Base-by-base conservation (phyloP, 495 filamentous ascomycete species). In the Cenococcum geophilum region DNA sequence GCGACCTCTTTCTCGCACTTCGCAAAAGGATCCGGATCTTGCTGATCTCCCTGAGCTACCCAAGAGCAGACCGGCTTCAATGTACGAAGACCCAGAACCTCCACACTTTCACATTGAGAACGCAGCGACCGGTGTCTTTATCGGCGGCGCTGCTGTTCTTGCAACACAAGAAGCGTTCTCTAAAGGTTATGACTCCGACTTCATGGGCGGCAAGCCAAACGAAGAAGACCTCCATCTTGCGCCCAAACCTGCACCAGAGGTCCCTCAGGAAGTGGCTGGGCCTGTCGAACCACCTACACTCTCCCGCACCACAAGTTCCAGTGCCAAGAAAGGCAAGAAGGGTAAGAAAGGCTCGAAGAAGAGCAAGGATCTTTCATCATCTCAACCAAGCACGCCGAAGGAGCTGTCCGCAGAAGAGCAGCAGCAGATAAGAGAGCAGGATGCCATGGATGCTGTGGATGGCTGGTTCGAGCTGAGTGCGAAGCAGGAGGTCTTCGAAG, bases 301-400 rank as follows among this genome's bases (percentile, higher is more conserved):
- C 35, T 54, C 62, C 20, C 60, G 60, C 5, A 35, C 52, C 20
- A 55, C 61, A 21, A 58, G 60, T 10, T 48, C 61, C 0, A 65
- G 34, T 23, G 40, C 61, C 32, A 67, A 70, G 52, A 68, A 68
- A 59, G 52, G 54, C 27, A 68, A 68, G 61, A 70, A 68, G 54
- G 61, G 55, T 47, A 63, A 58, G 43, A 65, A 70, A 43, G 68
- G 59, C 4, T 67, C 61, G 8, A 68, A 68, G 27, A 61, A 63
- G 49, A 63, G 57, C 55, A 59, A 62, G 40, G 64, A 68, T 47
- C 23, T 61, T 10, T 32, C 27, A 32, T 36, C 42, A 36, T 43
- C 25, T 10, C 55, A 23, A 47, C 11, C 59, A 23, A 47, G 52
- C 23, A 32, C 57, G 18, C 47, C 51, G 1, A 66, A 56, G 21